Percentiles rank a stretch among this genome's conserved stretches.
Conservation (phyloP, 345 rosid species). For the Isatis tinctoria region DNA sequence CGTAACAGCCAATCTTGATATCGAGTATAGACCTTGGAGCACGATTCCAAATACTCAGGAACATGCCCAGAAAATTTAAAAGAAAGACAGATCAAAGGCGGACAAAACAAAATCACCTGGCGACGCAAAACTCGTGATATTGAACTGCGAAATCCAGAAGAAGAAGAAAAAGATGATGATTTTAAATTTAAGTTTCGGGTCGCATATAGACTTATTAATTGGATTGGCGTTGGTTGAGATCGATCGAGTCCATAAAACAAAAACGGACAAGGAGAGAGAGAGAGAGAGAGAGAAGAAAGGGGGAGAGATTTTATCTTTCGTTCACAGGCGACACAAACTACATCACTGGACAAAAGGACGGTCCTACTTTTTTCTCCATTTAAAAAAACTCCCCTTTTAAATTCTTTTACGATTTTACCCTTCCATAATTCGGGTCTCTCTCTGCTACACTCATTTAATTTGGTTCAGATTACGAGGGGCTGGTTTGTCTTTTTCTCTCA, state of each 20-base stretch:
- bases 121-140: background rate
- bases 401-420: constrained; percentile 1
- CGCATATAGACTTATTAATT: background rate
- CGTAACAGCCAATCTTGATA: background rate
- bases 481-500: background rate
- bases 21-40: background rate
- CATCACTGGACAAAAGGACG: constrained; percentile 22
- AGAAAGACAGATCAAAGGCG: background rate
- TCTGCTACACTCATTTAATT: too few relatives aligned
- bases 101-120: constrained; percentile 15
- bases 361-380: constrained; percentile 2
- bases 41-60: background rate
- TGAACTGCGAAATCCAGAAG: background rate
- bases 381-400: background rate
- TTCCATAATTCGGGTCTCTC: background rate
- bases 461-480: background rate
- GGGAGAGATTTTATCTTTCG: constrained; percentile 12
- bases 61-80: background rate
- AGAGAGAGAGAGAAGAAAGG: background rate
- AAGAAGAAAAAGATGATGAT: background rate
- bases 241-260: background rate
- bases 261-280: background rate
- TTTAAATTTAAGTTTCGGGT: background rate
- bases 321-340: background rate
- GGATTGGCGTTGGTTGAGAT: constrained; percentile 20